Evolutionary conservation across 768 basidiomycete genomes (phyloP).

Genomic region (Suillus clintonianus): DNA sequence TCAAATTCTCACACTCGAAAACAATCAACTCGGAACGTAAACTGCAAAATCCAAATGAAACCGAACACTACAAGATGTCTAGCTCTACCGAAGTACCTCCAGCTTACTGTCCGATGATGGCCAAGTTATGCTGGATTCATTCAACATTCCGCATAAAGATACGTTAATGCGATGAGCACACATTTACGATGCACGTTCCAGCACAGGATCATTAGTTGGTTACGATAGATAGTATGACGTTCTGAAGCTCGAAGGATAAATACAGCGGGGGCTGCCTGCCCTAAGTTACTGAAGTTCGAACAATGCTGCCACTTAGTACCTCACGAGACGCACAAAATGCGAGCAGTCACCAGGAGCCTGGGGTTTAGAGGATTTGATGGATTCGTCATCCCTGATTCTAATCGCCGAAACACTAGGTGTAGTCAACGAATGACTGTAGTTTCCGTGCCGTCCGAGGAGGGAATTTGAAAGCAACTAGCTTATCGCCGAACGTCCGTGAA

Average conservation of each 20-base stretch:
- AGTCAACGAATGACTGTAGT: constrained; percentile 73
- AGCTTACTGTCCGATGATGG: background rate
- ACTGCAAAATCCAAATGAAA: background rate
- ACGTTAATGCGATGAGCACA: background rate
- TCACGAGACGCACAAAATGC: background rate
- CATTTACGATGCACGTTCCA: background rate
- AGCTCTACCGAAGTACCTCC: background rate
- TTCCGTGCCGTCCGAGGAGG: constrained; percentile 66
- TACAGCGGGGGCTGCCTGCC: background rate
- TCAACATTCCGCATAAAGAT: background rate
- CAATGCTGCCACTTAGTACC: background rate
- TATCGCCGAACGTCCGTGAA: constrained; percentile 72
- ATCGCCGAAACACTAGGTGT: constrained; percentile 37
- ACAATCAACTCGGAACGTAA: too few species aligned
- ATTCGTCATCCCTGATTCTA: background rate
- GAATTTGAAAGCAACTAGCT: constrained; percentile 75
- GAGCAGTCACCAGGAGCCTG: background rate
- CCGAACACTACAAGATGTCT: background rate
- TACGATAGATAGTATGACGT: background rate
- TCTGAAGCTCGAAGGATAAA: background rate
- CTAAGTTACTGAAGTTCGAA: background rate
- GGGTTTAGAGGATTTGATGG: background rate
- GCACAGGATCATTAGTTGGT: background rate
- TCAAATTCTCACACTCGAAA: too few species aligned
- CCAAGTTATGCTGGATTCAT: background rate